phyloP scores from a whole-genome alignment of 257 asterid genomes.

The Ocimum tenuiflorum region DNA sequence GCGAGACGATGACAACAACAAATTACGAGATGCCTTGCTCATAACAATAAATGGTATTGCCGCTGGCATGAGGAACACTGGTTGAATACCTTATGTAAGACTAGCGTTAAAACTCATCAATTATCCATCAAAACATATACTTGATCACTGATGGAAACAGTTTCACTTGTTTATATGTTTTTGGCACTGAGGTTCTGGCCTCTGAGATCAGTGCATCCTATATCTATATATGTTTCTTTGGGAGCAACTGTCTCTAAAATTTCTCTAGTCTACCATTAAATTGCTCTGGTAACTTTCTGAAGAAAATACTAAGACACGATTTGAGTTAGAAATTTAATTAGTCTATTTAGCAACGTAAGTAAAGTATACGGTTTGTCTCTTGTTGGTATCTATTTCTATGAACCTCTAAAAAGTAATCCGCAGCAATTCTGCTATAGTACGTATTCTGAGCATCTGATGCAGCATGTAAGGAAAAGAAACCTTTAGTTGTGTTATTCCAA shows the following conservation, averaged over 20 bases:
- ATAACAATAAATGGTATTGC: slow-evolving; percentile 90
- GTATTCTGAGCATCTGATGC: slow-evolving; percentile 38
- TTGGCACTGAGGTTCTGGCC: background rate
- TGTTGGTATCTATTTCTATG: background rate
- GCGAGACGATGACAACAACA: slow-evolving; percentile 57
- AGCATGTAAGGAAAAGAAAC: slow-evolving; percentile 8
- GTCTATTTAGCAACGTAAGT: background rate
- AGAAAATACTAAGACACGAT: background rate
- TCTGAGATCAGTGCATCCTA: background rate
- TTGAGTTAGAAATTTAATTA: background rate
- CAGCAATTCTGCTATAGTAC: slow-evolving; percentile 16
- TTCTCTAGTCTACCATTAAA: too few species aligned
- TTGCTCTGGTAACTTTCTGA: background rate
- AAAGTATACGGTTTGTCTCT: background rate
- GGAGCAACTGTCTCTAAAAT: too few species aligned
- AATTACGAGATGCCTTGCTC: slow-evolving; percentile 78
- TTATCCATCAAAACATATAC: background rate
- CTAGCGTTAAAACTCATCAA: background rate
- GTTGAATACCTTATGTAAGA: slow-evolving; percentile 27
- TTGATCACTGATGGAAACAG: background rate
- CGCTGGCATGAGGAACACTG: slow-evolving; percentile 97
- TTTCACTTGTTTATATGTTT: slow-evolving; percentile 1
- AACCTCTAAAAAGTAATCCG: background rate
- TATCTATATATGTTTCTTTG: too few species aligned
- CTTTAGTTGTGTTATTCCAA: slow-evolving; percentile 24